phyloP scores from a whole-genome alignment of 2,329 filamentous ascomycete genomes.

The Conoideocrella luteorostrata region DNA sequence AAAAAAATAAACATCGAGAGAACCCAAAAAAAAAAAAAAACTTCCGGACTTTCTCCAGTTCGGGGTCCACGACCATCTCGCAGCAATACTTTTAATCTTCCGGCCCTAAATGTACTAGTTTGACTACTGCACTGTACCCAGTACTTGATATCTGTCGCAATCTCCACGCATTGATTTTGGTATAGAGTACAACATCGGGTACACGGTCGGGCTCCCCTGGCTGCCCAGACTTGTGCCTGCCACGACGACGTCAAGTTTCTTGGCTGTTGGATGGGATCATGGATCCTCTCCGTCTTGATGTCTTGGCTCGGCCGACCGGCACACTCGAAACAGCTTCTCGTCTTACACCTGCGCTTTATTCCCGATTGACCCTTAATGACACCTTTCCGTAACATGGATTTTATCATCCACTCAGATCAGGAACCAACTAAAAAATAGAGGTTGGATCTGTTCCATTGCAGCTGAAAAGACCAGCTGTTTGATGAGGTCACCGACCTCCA shows the following conservation, averaged over 20 bases:
- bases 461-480: no score
- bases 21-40: no score
- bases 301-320: constrained; percentile 12
- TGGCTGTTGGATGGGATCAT: not conserved
- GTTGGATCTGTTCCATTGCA: no score
- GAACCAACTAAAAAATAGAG: no score
- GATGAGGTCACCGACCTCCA: no score
- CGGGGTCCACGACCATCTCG: not conserved
- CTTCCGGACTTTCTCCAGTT: not conserved
- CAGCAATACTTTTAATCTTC: not conserved
- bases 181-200: no score
- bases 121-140: no score
- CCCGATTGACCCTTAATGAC: constrained; percentile 5
- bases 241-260: constrained; percentile 3
- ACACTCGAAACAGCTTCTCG: constrained; percentile 3
- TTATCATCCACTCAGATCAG: no score
- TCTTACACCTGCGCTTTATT: constrained; percentile 3
- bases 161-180: constrained; percentile 1
- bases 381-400: not conserved
- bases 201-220: no score
- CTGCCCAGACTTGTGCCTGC: not conserved
- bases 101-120: no score
- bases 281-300: constrained; percentile 2
- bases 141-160: no score
- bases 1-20: no score